phyloP scores from a whole-genome alignment of 2,329 filamentous ascomycete genomes.

The Fusarium humuli region DNA sequence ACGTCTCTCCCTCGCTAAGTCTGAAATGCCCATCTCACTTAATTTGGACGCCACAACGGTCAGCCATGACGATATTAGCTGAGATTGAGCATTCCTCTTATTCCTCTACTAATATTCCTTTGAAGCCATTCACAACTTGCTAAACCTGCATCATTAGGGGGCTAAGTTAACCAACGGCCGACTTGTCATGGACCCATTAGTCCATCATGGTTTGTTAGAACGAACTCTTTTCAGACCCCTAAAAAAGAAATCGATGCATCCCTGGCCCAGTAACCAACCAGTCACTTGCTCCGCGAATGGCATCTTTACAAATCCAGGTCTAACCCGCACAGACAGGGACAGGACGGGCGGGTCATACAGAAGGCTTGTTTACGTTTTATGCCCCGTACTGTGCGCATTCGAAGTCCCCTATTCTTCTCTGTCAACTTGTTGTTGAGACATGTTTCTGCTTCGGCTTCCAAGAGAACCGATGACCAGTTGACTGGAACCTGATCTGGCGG shows the following conservation, averaged over 20 bases:
- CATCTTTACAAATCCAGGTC: constrained; percentile 22
- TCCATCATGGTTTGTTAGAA: constrained; percentile 22
- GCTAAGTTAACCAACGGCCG: neutral
- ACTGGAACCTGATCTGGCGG: neutral
- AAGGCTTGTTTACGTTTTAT: constrained; percentile 45
- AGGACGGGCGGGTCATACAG: constrained; percentile 38
- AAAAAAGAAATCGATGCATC: constrained; percentile 33
- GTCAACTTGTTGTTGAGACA: constrained; percentile 25
- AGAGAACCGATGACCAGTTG: constrained; percentile 7
- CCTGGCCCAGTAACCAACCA: constrained; percentile 31
- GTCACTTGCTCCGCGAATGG: constrained; percentile 32
- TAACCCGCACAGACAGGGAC: constrained; percentile 39
- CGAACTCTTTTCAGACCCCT: constrained; percentile 21
- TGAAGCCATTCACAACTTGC: constrained; percentile 3
- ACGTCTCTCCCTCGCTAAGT: constrained; percentile 12
- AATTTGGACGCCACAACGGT: constrained; percentile 33
- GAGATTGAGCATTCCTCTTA: constrained; percentile 34
- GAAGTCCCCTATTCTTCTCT: neutral
- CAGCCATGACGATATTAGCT: constrained; percentile 11
- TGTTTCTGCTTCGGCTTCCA: constrained; percentile 19
- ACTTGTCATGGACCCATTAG: constrained; percentile 20
- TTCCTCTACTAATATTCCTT: neutral
- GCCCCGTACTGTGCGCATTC: constrained; percentile 21
- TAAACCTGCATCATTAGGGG: constrained; percentile 28
- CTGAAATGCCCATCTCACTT: constrained; percentile 25